phyloP scores from a whole-genome alignment of 192 early-diverging fungal species.

The Allomyces macrogynus region DNA sequence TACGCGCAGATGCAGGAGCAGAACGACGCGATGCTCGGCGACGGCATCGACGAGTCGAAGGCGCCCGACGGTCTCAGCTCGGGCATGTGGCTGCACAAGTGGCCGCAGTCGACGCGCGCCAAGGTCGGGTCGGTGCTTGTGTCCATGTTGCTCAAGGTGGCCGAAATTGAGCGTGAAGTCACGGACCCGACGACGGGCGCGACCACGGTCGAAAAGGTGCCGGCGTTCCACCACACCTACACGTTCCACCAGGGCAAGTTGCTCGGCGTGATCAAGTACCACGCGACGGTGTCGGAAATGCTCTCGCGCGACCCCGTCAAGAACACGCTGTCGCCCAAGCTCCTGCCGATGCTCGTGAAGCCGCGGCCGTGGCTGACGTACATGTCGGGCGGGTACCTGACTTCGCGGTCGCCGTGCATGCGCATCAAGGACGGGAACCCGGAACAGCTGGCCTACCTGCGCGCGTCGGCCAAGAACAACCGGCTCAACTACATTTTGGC shows the following conservation, averaged over 20 bases:
- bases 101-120: slow-evolving; percentile 16
- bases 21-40: slow-evolving; percentile 18
- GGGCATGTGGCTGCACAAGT: slow-evolving; percentile 7
- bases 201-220: slow-evolving; percentile 34
- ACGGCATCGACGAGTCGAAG: slow-evolving; percentile 34
- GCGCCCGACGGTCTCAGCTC: slow-evolving; percentile 5
- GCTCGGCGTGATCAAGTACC: slow-evolving; percentile 50
- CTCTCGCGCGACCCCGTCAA: slow-evolving; percentile 34
- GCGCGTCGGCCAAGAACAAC: slow-evolving; percentile 52
- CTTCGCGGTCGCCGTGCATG: slow-evolving; percentile 48
- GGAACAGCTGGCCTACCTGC: slow-evolving; percentile 60
- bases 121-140: slow-evolving; percentile 29
- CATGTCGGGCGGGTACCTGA: slow-evolving; percentile 68
- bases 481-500: slow-evolving; percentile 44
- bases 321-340: slow-evolving; percentile 40
- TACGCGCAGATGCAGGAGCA: slow-evolving; percentile 34
- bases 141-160: slow-evolving; percentile 43
- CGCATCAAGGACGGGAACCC: slow-evolving; percentile 39
- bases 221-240: slow-evolving; percentile 61
- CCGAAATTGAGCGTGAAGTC: slow-evolving; percentile 39
- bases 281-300: slow-evolving; percentile 44
- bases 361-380: slow-evolving; percentile 78
- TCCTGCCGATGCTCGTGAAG: slow-evolving; percentile 83
- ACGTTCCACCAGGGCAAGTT: slow-evolving; percentile 35
- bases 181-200: slow-evolving; percentile 33